Conservation (phyloP, 331 rosid species). For the Cucumis variabilis region DNA sequence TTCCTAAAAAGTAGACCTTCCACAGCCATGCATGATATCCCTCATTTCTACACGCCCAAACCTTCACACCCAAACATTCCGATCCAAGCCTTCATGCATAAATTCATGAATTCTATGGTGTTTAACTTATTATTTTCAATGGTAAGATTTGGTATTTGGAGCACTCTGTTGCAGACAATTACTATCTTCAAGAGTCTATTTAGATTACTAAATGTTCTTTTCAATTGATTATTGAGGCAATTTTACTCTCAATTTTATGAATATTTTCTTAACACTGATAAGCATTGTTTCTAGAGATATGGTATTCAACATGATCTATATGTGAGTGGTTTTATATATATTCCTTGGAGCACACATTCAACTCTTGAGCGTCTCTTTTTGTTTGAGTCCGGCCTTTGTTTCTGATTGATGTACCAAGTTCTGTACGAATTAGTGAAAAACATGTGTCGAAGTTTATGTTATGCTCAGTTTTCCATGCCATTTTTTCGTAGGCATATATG, state of each 20-base stretch:
- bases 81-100: too few relatives aligned
- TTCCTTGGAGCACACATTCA: background rate
- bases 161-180: background rate
- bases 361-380: background rate
- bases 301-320: background rate
- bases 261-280: background rate
- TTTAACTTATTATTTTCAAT: constrained; percentile 33
- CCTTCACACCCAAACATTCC: too few relatives aligned
- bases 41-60: too few relatives aligned
- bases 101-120: too few relatives aligned
- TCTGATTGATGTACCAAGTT: background rate
- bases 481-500: background rate
- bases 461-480: background rate
- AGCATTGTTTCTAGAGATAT: constrained; percentile 4
- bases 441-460: background rate
- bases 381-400: background rate
- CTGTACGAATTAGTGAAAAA: background rate
- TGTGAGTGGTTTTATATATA: background rate
- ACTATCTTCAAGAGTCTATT: background rate
- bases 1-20: too few relatives aligned
- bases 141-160: constrained; percentile 52
- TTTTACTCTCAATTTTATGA: background rate
- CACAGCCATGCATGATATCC: too few relatives aligned
- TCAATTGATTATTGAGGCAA: background rate
- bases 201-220: constrained; percentile 11